Evolutionary conservation across 441 rosid genomes (phyloP), one percentile per base, ranked within the genome.

Genomic region (Bocquillonia castaneifolia): DNA sequence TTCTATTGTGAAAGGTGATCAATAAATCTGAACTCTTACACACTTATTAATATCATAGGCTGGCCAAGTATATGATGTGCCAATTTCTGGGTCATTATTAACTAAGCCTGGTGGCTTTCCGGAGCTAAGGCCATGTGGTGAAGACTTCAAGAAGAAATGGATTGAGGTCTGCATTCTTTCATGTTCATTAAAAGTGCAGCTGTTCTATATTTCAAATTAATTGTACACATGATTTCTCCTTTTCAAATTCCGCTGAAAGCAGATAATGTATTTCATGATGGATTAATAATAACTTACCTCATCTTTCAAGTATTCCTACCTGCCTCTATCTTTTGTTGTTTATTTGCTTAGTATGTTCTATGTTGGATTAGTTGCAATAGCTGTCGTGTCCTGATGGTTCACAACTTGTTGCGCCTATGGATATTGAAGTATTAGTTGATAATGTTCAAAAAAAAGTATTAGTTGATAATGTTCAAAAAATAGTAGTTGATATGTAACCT

Each of bases 61-160:
- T 80, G 99, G 99, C 57, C 99, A 93, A 80, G 94, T 91, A 48
- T 93, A 93, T 77, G 99, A 92, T 25, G 88, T 87, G 72, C 93
- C 98, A 72, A 94, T 96, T 74, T 83, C 89, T 78, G 96, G 91
- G 74, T 54, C 87, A 56, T 84, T 91, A 34, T 78, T 96, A 66
- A 83, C 83, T 73, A 96, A 91, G 81, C 83, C 90, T 63, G 93
- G 92, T 32, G 74, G 76, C 65, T 96, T 83, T 77, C 99, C 98
- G 55, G 99, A 91, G 69, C 97, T 84, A 83, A 84, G 77, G 74
- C 75, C 86, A 17, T 89, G 85, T 68, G 74, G 86, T 60, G 98
- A 93, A 80, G 99, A 96, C 58, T 87, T 82, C 74, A 85, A 78
- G 86, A 93, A 84, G 82, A 96, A 88, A 81, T 96, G 98, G 98